These are phyloP conservation scores for Macrolepiota albuminosa DNA, from an alignment of 768 basidiomycete species.

Conservation along the genomic window DNA sequence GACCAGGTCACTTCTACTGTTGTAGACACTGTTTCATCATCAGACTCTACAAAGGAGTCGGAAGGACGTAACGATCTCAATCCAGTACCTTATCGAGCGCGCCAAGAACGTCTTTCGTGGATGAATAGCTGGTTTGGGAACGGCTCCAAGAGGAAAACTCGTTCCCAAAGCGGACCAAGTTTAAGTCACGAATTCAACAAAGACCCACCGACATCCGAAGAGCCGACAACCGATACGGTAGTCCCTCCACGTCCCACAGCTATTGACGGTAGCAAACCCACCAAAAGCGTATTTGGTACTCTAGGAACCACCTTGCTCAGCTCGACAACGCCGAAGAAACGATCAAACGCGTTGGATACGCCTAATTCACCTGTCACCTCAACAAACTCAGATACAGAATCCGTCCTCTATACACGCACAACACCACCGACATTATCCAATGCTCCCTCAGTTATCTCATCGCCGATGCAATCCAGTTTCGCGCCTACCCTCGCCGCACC, in stretches of 20 bases:
- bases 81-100: conserved; percentile 16
- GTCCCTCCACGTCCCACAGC: conserved; percentile 9
- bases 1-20: conserved; percentile 10
- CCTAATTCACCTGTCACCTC: conserved; percentile 3
- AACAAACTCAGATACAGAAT: conserved; percentile 27
- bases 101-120: conserved; percentile 57
- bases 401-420: conserved; percentile 26
- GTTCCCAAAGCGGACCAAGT: conserved; percentile 16
- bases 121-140: conserved; percentile 67
- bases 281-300: conserved; percentile 67
- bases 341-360: conserved; percentile 12
- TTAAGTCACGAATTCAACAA: conserved; percentile 17
- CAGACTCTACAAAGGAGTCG: neutral
- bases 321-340: conserved; percentile 31
- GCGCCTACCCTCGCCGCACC: conserved; percentile 36
- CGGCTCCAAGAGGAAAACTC: conserved; percentile 44
- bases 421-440: conserved; percentile 18
- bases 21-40: neutral
- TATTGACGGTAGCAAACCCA: conserved; percentile 34
- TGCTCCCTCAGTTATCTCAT: conserved; percentile 28
- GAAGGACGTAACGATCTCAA: conserved; percentile 10
- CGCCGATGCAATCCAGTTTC: conserved; percentile 36
- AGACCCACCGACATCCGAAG: conserved; percentile 14
- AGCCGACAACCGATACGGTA: conserved; percentile 5
- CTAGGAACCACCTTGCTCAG: conserved; percentile 67